Evolutionary conservation across 2,329 filamentous ascomycete species (phyloP).

Genomic region (Cercospora nicotianae): DNA sequence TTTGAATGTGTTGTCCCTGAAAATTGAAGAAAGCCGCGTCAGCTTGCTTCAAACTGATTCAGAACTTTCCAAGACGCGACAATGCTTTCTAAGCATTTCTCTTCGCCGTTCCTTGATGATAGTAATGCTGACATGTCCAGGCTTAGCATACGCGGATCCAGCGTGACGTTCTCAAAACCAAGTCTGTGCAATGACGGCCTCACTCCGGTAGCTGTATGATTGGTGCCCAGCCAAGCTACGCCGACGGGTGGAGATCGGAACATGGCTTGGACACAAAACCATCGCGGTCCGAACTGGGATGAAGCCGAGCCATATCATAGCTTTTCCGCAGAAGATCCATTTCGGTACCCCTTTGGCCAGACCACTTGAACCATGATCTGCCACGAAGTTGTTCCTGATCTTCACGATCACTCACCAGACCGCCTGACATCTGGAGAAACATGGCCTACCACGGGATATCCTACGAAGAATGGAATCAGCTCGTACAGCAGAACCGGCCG

Average conservation of each 20-base stretch:
- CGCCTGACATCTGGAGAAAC: background rate
- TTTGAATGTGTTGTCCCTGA: background rate
- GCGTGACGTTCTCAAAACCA: background rate
- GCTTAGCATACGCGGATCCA: background rate
- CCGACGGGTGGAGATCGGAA: background rate
- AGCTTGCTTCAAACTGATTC: background rate
- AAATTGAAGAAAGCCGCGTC: background rate
- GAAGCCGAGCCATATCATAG: background rate
- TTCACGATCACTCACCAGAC: background rate
- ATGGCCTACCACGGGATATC: conserved; percentile 3
- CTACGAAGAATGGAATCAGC: background rate
- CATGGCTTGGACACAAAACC: background rate
- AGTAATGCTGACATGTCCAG: background rate
- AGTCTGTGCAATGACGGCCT: background rate
- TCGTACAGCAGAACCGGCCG: background rate
- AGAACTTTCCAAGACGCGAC: background rate
- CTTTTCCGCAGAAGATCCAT: background rate
- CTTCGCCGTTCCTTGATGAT: background rate
- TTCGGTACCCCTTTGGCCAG: background rate
- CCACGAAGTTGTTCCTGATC: background rate
- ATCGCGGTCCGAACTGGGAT: background rate
- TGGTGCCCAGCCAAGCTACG: background rate
- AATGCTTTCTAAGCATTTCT: background rate
- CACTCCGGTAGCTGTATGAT: background rate
- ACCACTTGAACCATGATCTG: background rate